Conservation (phyloP, 345 rosid genomes). For the Rhodomyrtus tomentosa region DNA sequence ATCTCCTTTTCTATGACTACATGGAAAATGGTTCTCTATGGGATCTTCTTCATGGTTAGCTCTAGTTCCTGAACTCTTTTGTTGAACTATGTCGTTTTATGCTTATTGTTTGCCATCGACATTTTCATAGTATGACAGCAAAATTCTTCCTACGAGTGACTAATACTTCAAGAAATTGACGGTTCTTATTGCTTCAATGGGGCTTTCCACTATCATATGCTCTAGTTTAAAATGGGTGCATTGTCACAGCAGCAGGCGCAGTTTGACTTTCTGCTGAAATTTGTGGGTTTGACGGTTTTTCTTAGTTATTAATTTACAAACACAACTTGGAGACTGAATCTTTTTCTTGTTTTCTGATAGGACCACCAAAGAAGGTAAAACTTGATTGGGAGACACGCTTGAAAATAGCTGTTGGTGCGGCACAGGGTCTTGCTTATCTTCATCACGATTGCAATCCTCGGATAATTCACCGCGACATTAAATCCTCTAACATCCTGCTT, state of each 20-base stretch:
- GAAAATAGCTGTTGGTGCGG: conserved; percentile 84
- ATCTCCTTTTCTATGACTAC: conserved; percentile 93
- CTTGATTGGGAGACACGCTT: conserved; percentile 92
- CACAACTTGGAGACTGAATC: not conserved
- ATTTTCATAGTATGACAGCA: not conserved
- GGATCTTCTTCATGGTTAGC: conserved; percentile 92
- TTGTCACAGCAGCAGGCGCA: not conserved
- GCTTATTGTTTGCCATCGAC: not conserved
- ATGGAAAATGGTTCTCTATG: conserved; percentile 94
- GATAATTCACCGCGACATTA: conserved; percentile 84
- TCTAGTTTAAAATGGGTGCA: not conserved
- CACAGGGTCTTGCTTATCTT: conserved; percentile 94
- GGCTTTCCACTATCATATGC: not conserved
- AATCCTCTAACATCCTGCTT: conserved; percentile 81
- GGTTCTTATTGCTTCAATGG: not conserved
- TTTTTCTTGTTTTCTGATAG: conserved; percentile 14
- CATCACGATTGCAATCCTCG: conserved; percentile 93
- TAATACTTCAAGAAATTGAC: not conserved
- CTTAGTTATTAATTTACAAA: not conserved
- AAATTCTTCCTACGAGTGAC: not conserved
- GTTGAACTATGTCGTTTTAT: not conserved
- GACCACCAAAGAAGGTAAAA: conserved; percentile 68
- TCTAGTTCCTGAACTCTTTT: not conserved
- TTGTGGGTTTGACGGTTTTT: not conserved
- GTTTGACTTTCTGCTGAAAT: not conserved